These are phyloP conservation scores for Cryptococcus amylolentus DNA, from an alignment of 1,284 basidiomycete species.

Conservation along the genomic window DNA sequence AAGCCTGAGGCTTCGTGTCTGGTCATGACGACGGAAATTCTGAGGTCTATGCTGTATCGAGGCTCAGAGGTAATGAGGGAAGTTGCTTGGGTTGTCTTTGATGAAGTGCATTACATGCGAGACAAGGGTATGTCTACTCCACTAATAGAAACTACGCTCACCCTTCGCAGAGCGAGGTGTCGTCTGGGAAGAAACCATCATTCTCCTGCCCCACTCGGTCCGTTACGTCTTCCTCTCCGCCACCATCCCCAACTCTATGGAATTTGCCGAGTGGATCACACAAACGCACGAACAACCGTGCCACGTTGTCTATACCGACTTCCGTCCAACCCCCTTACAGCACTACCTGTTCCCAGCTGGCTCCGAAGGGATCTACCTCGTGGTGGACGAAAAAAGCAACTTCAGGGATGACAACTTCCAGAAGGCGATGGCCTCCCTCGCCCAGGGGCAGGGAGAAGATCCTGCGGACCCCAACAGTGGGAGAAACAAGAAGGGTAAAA, in stretches of 20 bases:
- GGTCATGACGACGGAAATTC: slow-evolving; percentile 99
- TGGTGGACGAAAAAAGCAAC: slow-evolving; percentile 95
- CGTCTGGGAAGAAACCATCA: slow-evolving; percentile 79
- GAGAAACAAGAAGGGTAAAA: slow-evolving; percentile 82
- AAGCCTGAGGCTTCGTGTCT: slow-evolving; percentile 95
- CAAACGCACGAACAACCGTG: slow-evolving; percentile 97
- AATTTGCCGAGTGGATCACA: slow-evolving; percentile 99
- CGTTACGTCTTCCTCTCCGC: slow-evolving; percentile 99
- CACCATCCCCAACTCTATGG: slow-evolving; percentile 99
- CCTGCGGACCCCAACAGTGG: slow-evolving; percentile 77
- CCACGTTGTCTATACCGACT: slow-evolving; percentile 99
- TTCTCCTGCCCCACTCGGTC: slow-evolving; percentile 90
- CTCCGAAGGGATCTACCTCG: slow-evolving; percentile 94
- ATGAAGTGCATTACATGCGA: slow-evolving; percentile 99
- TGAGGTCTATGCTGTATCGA: slow-evolving; percentile 97
- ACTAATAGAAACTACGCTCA: not conserved
- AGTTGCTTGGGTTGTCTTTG: slow-evolving; percentile 99
- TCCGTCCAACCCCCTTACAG: slow-evolving; percentile 94
- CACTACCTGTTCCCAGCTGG: slow-evolving; percentile 98
- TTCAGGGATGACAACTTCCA: slow-evolving; percentile 97
- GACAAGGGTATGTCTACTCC: slow-evolving; percentile 62
- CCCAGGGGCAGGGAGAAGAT: slow-evolving; percentile 83
- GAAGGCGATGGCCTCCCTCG: slow-evolving; percentile 94
- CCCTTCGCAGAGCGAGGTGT: slow-evolving; percentile 54
- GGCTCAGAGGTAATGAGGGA: slow-evolving; percentile 99